A percentile compares a stretch with the other conserved stretches of the same genome.
Conservation (phyloP, 106 monocot species). For the Narthecium ossifragum region DNA sequence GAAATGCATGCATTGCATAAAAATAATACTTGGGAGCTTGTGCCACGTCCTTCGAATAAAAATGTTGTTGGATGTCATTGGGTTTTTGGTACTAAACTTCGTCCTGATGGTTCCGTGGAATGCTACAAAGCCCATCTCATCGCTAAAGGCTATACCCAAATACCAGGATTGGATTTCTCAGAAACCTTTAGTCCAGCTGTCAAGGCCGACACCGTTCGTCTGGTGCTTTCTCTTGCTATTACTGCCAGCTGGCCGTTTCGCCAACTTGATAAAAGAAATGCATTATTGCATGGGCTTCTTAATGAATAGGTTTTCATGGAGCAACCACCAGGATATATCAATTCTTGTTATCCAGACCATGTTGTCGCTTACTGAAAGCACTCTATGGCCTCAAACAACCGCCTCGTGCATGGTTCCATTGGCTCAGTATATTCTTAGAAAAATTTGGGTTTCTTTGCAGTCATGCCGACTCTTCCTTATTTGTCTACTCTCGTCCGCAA, state of each 20-base stretch:
- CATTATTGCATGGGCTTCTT: slow-evolving; percentile 12
- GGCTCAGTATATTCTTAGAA: too few species aligned
- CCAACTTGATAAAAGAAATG: slow-evolving; percentile 12
- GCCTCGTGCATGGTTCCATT: slow-evolving; percentile 6
- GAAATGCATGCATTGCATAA: neutral
- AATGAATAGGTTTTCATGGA: slow-evolving; percentile 15
- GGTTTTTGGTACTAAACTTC: neutral
- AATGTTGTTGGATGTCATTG: neutral
- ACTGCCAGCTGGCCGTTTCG: neutral
- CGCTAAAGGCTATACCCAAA: neutral
- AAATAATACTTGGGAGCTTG: neutral
- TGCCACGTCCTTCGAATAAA: neutral
- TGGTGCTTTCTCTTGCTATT: neutral
- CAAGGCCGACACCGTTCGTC: neutral
- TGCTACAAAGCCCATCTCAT: neutral
- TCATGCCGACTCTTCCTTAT: too few species aligned
- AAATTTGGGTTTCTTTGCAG: too few species aligned
- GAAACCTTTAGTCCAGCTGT: neutral
- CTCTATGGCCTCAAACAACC: slow-evolving; percentile 21
- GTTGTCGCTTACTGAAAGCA: slow-evolving; percentile 8
- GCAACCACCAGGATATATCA: slow-evolving; percentile 5
- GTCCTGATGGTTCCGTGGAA: neutral
- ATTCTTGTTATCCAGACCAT: neutral
- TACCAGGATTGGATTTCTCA: neutral
- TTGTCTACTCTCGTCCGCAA: too few species aligned